A percentile compares a stretch with the other conserved stretches of the same genome.
Conservation (phyloP, 164 flowering plant species). For the Nymphaea colorata region DNA sequence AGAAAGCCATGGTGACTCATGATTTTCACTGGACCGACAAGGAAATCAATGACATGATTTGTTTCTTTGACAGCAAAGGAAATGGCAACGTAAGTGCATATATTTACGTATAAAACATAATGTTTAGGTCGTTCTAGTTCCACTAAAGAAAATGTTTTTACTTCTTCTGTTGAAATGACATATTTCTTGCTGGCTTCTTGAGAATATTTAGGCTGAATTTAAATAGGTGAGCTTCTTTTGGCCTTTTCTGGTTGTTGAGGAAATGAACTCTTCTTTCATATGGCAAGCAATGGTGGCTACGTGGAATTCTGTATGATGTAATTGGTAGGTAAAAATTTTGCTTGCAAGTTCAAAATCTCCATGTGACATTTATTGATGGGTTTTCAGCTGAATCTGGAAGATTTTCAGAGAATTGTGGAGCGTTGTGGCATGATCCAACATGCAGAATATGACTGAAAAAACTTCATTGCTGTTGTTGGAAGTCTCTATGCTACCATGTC, state of each 20-base stretch:
- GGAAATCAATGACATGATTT: slow-evolving; percentile 74
- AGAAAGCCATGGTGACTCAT: slow-evolving; percentile 49
- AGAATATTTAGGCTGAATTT: neutral
- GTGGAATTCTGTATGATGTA: neutral
- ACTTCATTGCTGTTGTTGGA: too few species aligned
- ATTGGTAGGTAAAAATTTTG: neutral
- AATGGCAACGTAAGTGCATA: slow-evolving; percentile 58
- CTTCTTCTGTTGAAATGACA: too few species aligned
- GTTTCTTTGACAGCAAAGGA: slow-evolving; percentile 57
- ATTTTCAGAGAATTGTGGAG: neutral
- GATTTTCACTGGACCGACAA: slow-evolving; percentile 82
- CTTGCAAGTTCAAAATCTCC: neutral
- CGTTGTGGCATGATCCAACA: neutral
- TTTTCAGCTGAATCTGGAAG: neutral
- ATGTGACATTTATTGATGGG: neutral
- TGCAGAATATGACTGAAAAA: neutral
- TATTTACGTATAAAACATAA: too few species aligned
- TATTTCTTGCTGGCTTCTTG: too few species aligned
- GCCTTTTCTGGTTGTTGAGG: neutral
- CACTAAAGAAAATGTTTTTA: too few species aligned
- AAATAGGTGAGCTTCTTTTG: neutral
- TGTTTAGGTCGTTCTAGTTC: neutral
- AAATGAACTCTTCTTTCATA: too few species aligned
- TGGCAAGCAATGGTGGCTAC: too few species aligned
- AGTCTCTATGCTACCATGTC: too few species aligned